phyloP scores from a whole-genome alignment of 345 rosid genomes.

The Syzygium jambos region DNA sequence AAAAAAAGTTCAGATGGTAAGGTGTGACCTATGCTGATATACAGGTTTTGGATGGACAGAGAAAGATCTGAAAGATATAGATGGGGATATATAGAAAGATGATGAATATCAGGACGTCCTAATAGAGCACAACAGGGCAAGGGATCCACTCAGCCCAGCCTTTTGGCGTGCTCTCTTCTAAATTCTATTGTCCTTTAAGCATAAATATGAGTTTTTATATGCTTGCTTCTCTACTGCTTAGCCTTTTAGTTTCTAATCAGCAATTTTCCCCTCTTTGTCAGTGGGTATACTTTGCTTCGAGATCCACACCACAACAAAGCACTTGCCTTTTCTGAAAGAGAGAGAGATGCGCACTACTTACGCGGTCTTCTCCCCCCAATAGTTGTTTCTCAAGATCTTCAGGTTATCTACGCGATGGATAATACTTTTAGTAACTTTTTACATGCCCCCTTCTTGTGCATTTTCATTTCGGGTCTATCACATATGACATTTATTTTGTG shows the following conservation, averaged over 20 bases:
- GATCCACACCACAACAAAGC: slow-evolving; percentile 98
- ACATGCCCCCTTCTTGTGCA: neutral
- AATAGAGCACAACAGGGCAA: neutral
- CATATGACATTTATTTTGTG: neutral
- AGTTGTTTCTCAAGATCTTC: slow-evolving; percentile 77
- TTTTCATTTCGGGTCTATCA: neutral
- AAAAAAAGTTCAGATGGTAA: neutral
- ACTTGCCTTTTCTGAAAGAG: slow-evolving; percentile 73
- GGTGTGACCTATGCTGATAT: neutral
- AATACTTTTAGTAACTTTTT: neutral
- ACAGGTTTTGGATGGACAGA: neutral
- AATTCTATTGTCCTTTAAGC: neutral
- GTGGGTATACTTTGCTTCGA: slow-evolving; percentile 82
- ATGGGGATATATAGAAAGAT: neutral
- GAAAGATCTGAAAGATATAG: neutral
- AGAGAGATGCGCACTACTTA: slow-evolving; percentile 85
- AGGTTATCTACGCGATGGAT: slow-evolving; percentile 27
- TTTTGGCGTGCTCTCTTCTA: neutral
- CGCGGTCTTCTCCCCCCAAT: slow-evolving; percentile 91
- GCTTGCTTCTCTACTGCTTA: neutral
- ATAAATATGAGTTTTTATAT: neutral
- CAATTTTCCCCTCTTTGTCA: slow-evolving; percentile 17
- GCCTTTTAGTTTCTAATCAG: neutral
- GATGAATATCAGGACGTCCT: neutral
- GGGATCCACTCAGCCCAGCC: neutral